These are phyloP conservation scores for Colletotrichum ledebouriae DNA, from an alignment of 2,329 filamentous ascomycete genomes.

Conservation along the genomic window DNA sequence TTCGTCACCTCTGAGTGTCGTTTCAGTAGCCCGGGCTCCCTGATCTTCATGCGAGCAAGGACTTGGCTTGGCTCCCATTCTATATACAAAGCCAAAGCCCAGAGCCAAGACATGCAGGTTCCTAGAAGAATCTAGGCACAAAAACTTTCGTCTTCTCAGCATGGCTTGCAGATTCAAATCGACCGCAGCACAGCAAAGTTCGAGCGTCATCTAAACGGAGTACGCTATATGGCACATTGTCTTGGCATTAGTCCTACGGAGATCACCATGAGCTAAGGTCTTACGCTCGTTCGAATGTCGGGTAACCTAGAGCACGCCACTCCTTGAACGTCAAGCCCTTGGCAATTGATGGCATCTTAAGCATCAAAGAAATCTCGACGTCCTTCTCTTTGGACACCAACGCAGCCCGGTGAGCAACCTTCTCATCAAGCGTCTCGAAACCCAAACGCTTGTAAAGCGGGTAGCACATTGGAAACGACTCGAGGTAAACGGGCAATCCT, in stretches of 20 bases:
- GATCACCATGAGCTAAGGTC: conserved; percentile 5
- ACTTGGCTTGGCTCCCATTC: conserved; percentile 12
- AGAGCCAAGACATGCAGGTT: conserved; percentile 26
- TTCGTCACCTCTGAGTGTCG: conserved; percentile 9
- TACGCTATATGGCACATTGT: conserved; percentile 3
- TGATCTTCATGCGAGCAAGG: conserved; percentile 34
- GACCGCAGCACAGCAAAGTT: conserved; percentile 7
- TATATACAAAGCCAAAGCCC: conserved; percentile 21
- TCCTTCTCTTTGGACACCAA: conserved; percentile 53
- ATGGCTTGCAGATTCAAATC: conserved; percentile 21
- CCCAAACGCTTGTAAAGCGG: conserved; percentile 61
- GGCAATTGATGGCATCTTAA: conserved; percentile 54
- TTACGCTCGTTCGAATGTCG: conserved; percentile 30
- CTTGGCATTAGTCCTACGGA: conserved; percentile 10
- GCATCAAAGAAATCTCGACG: conserved; percentile 58
- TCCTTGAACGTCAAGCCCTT: conserved; percentile 52
- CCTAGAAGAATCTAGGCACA: conserved; percentile 24
- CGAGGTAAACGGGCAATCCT: conserved; percentile 59
- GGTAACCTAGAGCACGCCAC: conserved; percentile 47
- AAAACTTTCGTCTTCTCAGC: conserved; percentile 20
- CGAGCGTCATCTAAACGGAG: neutral
- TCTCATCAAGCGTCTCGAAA: conserved; percentile 56
- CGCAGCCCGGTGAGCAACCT: conserved; percentile 54
- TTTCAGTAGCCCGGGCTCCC: conserved; percentile 15
- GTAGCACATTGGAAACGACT: conserved; percentile 57